These are phyloP conservation scores for Corymbia maculata DNA, from an alignment of 345 rosid genomes.

Conservation along the genomic window DNA sequence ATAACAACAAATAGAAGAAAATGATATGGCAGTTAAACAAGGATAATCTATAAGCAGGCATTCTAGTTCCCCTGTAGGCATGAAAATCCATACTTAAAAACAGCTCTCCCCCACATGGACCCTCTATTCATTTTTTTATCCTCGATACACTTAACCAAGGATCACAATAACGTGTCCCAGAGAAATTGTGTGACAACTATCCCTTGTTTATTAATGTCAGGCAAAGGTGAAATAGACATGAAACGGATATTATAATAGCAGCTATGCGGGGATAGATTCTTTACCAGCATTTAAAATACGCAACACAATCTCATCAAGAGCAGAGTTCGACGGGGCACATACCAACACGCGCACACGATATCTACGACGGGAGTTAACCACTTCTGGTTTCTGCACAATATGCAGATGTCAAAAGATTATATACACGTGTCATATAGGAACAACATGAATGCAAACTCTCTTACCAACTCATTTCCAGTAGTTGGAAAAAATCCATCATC, in stretches of 20 bases:
- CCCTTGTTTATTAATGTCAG: neutral
- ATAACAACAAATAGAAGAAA: neutral
- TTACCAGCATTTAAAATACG: constrained; percentile 77
- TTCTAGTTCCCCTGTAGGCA: neutral
- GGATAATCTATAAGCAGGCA: neutral
- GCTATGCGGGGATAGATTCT: neutral
- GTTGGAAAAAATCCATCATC: constrained; percentile 89
- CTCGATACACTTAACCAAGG: neutral
- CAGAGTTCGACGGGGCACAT: constrained; percentile 98
- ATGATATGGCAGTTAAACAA: neutral
- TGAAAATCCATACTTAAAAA: neutral
- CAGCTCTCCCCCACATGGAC: neutral
- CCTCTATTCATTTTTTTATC: neutral
- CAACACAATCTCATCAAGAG: constrained; percentile 90
- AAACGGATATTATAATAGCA: neutral
- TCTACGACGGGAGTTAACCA: constrained; percentile 58
- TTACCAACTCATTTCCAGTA: constrained; percentile 86
- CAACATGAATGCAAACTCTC: neutral
- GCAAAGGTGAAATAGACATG: neutral
- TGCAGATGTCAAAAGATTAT: neutral
- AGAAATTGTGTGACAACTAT: neutral
- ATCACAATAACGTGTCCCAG: neutral
- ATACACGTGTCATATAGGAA: neutral
- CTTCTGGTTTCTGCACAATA: constrained; percentile 72
- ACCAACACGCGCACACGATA: constrained; percentile 76